phyloP scores from a whole-genome alignment of 78 protist genomes.

The Monocercomonoides exilis region DNA sequence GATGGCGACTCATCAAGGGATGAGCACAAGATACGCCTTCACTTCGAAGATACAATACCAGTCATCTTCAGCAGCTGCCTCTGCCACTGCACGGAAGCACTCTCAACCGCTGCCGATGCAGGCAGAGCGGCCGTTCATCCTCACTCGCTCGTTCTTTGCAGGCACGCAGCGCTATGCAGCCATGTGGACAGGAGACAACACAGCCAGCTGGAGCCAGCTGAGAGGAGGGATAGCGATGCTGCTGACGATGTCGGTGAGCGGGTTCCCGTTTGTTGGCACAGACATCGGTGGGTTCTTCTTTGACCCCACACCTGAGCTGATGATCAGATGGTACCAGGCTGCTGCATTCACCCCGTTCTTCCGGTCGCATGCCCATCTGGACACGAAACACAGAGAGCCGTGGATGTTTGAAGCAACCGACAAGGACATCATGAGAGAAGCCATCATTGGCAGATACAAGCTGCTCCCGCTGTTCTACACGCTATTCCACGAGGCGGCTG shows the following conservation, averaged over 20 bases:
- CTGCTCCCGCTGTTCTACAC: conserved; percentile 80
- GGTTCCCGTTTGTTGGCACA: conserved; percentile 79
- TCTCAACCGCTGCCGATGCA: neutral
- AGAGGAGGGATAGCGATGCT: conserved; percentile 67
- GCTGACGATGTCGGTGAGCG: conserved; percentile 66
- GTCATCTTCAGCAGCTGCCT: no score
- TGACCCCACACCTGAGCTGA: conserved; percentile 80
- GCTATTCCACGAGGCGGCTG: conserved; percentile 43
- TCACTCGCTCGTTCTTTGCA: conserved; percentile 90
- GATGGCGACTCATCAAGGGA: conserved; percentile 32
- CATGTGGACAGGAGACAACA: conserved; percentile 98
- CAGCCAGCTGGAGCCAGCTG: conserved; percentile 86
- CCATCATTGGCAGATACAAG: conserved; percentile 66
- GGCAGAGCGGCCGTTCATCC: conserved; percentile 83
- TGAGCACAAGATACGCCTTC: neutral
- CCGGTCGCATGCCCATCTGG: conserved; percentile 92
- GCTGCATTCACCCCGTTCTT: conserved; percentile 94
- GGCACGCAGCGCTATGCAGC: conserved; percentile 91
- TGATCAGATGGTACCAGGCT: conserved; percentile 86
- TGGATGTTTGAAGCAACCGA: conserved; percentile 80
- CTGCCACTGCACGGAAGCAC: no score
- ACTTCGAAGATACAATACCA: no score
- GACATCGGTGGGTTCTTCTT: conserved; percentile 96
- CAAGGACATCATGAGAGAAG: conserved; percentile 29
- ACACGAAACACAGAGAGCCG: conserved; percentile 87